phyloP scores from a whole-genome alignment of 257 asterid species.

The Plantago elongata region DNA sequence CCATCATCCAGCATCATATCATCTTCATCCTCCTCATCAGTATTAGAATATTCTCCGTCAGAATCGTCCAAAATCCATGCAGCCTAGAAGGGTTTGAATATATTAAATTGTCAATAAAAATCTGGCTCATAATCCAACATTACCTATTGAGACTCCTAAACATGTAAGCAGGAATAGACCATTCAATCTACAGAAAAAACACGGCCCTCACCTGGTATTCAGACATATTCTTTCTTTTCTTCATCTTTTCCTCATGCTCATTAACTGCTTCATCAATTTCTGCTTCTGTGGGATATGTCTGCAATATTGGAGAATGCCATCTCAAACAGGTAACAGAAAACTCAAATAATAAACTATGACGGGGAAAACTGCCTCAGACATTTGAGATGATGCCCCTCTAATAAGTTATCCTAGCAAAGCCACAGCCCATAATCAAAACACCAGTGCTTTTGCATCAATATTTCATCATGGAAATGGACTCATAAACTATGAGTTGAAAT shows the following conservation, averaged over 20 bases:
- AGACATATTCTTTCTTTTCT: conserved; percentile 72
- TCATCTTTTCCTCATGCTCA: conserved; percentile 44
- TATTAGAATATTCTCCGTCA: conserved; percentile 51
- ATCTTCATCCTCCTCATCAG: conserved; percentile 67
- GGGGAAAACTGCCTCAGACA: too few species aligned
- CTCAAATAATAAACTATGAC: too few species aligned
- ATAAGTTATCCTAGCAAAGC: too few species aligned
- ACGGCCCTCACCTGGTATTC: conserved; percentile 72
- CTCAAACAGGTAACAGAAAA: too few species aligned
- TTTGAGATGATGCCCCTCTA: too few species aligned
- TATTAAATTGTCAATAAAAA: conserved; percentile 12
- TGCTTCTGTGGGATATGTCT: conserved; percentile 99
- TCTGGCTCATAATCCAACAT: background rate
- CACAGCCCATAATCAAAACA: too few species aligned
- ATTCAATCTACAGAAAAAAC: conserved; percentile 3
- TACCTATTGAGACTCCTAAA: background rate
- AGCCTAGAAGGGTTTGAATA: conserved; percentile 51
- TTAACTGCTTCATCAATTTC: conserved; percentile 92
- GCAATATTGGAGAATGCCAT: conserved; percentile 1
- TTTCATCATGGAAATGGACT: too few species aligned
- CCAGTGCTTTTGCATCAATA: too few species aligned
- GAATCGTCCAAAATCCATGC: conserved; percentile 94
- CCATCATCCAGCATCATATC: conserved; percentile 77
- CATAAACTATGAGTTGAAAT: conserved; percentile 15
- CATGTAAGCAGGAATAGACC: background rate